These are phyloP conservation scores for Hygrophoropsis aurantiaca DNA, from an alignment of 768 basidiomycete species.

Conservation along the genomic window DNA sequence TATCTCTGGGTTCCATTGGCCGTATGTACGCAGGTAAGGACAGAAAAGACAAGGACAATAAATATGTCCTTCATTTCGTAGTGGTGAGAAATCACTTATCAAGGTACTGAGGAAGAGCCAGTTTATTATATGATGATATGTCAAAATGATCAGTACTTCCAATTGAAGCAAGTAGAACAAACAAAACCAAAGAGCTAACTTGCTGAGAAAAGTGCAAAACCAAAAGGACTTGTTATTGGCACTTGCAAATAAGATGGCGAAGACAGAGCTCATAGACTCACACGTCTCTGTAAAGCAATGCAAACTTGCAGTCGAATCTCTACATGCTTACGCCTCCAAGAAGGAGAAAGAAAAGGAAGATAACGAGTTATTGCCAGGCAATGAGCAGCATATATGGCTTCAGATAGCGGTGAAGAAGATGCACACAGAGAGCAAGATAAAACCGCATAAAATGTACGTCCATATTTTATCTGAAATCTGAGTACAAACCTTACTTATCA, in stretches of 20 bases:
- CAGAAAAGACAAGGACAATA: conserved; percentile 2
- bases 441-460: conserved; percentile 82
- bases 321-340: conserved; percentile 70
- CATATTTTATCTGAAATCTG: neutral
- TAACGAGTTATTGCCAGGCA: conserved; percentile 70
- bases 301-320: conserved; percentile 73
- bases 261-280: conserved; percentile 60
- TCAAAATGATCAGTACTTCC: no score
- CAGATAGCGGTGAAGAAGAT: conserved; percentile 85
- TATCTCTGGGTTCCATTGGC: no score
- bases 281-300: conserved; percentile 74
- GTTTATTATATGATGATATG: no score
- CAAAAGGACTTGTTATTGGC: no score
- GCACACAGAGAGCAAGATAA: conserved; percentile 69
- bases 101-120: no score
- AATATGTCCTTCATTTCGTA: conserved; percentile 16
- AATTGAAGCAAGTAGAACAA: no score
- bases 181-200: no score
- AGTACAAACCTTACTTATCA: conserved; percentile 8
- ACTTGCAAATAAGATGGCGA: conserved; percentile 48
- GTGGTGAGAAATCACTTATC: no score
- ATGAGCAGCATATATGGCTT: conserved; percentile 88
- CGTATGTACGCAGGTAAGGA: conserved; percentile 1
- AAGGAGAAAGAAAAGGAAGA: conserved; percentile 64
- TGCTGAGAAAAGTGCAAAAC: no score